Evolutionary conservation across 2,329 filamentous ascomycete species (phyloP), one percentile per base, ranked within the genome.

Genomic region (Didymella pinodella): DNA sequence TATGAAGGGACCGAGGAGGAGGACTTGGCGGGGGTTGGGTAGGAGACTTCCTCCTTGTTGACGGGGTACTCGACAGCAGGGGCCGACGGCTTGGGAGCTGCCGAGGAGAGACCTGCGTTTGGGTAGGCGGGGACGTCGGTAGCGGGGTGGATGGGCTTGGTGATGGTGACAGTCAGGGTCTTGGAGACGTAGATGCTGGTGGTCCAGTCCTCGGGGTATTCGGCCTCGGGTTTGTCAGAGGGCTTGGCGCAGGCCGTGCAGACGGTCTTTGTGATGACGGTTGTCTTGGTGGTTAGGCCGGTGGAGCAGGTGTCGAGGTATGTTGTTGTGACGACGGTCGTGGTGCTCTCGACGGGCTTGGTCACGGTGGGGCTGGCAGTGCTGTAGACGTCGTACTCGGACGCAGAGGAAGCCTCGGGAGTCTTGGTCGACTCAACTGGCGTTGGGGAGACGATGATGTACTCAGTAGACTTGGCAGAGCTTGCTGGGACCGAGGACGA

Each of bases 281-380:
- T 65, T 2, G 70, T 73, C 48, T 70, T 63, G 25, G 74, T 76
- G 16, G 72, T 76, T 26, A 75, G 62, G 25, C 75, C 74, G 14
- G 74, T 76, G 3, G 72, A 62, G 71, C 74, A 77, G 26, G 75
- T 63, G 43, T 77, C 74, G n/a, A 76, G 65, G 52, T 76, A 76
- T 22, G 72, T 70, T 36, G 68, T 64, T 53, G 26, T 40, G 29
- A 66, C 64, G 41, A 60, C 57, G 26, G 57, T 60, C 14, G 52
- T 52, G 14, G 52, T 60, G 48, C 51, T 56, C 48, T 60, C 52
- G 10, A 48, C 51, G 5, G 51, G 52, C 57, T 60, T 56, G 51
- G 52, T 56, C 20, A 55, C 48, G 32, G 56, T 54, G 7, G 56
- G 56, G n/a, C 46, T 50, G 6, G 46, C 46, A 43, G 46, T 59